phyloP scores from a whole-genome alignment of 1,139 yeast species.

The Candida sojae region DNA sequence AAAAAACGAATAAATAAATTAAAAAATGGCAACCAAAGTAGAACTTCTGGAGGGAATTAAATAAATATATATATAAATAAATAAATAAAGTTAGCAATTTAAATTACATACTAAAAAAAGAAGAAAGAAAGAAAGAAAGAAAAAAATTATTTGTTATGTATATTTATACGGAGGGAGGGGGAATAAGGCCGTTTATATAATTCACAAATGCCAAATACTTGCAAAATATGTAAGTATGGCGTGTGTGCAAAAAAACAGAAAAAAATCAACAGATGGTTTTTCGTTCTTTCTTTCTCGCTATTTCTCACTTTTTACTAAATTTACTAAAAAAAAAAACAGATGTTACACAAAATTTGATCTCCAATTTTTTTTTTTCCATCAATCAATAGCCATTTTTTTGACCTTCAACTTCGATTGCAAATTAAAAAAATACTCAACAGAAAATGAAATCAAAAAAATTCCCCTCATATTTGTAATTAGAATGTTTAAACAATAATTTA shows the following conservation, averaged over 20 bases:
- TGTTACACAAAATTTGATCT: background rate
- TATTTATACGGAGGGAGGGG: background rate
- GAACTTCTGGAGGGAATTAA: too few relatives aligned
- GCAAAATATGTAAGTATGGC: constrained; percentile 3
- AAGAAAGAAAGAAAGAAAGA: background rate
- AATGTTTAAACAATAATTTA: background rate
- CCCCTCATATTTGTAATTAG: background rate
- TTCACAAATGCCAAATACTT: background rate
- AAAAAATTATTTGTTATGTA: background rate
- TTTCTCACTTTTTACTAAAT: background rate
- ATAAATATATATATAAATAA: background rate
- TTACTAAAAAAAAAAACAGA: background rate
- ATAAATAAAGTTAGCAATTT: background rate
- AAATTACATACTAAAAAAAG: background rate
- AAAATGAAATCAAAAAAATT: constrained; percentile 1
- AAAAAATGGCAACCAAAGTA: too few relatives aligned
- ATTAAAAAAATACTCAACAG: background rate
- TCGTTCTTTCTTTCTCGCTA: background rate
- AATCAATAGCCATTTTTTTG: background rate
- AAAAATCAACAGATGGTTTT: constrained; percentile 1
- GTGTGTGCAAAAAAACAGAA: background rate
- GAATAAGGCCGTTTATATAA: constrained; percentile 1
- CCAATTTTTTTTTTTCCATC: background rate
- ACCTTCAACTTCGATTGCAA: background rate
- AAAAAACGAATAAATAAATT: background rate